Percentiles rank a stretch among this genome's conserved stretches.
These are phyloP conservation scores for Podaxis sp. DNA, from an alignment of 768 basidiomycete genomes.

Conservation along the genomic window DNA sequence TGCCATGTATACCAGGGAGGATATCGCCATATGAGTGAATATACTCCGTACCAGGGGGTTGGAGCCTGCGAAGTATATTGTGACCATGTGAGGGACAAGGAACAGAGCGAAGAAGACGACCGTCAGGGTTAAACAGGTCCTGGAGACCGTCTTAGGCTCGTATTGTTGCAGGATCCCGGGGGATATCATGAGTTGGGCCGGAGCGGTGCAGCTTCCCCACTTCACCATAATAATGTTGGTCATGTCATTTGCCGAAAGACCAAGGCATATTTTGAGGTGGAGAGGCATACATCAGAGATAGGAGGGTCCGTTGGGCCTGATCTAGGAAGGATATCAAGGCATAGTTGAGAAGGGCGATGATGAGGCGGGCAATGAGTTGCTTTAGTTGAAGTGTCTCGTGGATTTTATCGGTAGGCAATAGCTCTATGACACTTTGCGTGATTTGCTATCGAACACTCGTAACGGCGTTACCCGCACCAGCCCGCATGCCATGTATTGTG, in stretches of 20 bases:
- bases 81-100: slow-evolving; percentile 7
- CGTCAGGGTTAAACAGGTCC: slow-evolving; percentile 15
- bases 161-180: slow-evolving; percentile 39
- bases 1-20: slow-evolving; percentile 6
- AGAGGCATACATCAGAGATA: slow-evolving; percentile 37
- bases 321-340: slow-evolving; percentile 26
- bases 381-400: slow-evolving; percentile 5
- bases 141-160: slow-evolving; percentile 45
- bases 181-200: slow-evolving; percentile 47
- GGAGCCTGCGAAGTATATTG: not conserved
- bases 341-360: slow-evolving; percentile 22
- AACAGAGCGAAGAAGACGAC: slow-evolving; percentile 16
- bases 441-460: not conserved
- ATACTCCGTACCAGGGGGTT: not conserved
- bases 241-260: slow-evolving; percentile 49
- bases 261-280: slow-evolving; percentile 51
- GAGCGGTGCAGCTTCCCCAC: slow-evolving; percentile 47
- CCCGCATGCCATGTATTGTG: not conserved
- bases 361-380: slow-evolving; percentile 20
- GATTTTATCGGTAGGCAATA: slow-evolving; percentile 1
- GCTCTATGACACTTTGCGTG: not conserved
- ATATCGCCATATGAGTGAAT: slow-evolving; percentile 4
- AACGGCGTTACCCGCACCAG: not conserved
- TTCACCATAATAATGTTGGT: slow-evolving; percentile 46
- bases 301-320: slow-evolving; percentile 23